Evolutionary conservation across 441 rosid species (phyloP), one percentile per base, ranked within the genome.

Genomic region (Euphorbia schlechtendalii): DNA sequence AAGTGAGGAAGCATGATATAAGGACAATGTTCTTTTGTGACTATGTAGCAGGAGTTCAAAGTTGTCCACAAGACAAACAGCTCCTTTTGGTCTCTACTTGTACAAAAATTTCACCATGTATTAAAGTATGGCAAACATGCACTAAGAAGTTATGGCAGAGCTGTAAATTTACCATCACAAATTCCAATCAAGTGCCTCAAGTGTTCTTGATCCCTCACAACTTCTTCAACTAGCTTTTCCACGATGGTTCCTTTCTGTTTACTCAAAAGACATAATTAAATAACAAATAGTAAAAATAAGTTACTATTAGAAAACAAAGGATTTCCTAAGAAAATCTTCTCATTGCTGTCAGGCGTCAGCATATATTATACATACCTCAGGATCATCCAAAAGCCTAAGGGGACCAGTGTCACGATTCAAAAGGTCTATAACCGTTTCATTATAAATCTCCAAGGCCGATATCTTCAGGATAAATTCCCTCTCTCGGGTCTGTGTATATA

Each of bases 381-480:
- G 96, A 82, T 92, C 98, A 79, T 92, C 98, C 77, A 87, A 71
- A 74, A 92, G 96, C 63, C 98, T 79, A 68, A 92, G 90, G 65
- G 89, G 76, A 52, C 94, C 86, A 75, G 96, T 79, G 64, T 84
- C 92, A 56, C 84, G 83, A 79, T 84, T 86, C 77, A 92, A 73
- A 66, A 92, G 90, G 76, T 92, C 96, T 52, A 82, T 70, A 63
- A 89, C 96, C 56, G 83, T 86, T 83, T 92, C 96, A 43, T 92
- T 89, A 66, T 92, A 92, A 66, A 92, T 92, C 86, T 92, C 96
- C 78, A 92, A 71, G 34, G 98, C 98, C 61, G 96, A 89, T 70
- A 92, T 57, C 75, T 86, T 92, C 77, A 92, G 71, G 64, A 82
- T 73, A 68, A 86, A 89, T 28, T 81, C 86, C 79, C 92, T 86